A percentile compares a stretch with the other conserved stretches of the same genome.
phyloP scores from a whole-genome alignment of 2,329 filamentous ascomycete genomes.

The Venturia carpophila region DNA sequence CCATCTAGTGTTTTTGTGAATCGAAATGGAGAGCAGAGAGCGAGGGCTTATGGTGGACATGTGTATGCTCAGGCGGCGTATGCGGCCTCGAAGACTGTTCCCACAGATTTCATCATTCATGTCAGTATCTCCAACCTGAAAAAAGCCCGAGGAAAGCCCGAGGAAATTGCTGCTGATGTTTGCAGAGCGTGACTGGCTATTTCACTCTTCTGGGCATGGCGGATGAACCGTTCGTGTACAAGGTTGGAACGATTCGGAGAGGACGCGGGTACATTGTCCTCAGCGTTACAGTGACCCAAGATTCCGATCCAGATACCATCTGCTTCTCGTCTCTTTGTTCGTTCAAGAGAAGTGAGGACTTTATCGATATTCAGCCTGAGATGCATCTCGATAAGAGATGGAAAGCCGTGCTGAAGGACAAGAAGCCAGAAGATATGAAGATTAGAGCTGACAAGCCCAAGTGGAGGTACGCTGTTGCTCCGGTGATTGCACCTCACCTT shows the following conservation, averaged over 20 bases:
- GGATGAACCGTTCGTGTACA: constrained; percentile 15
- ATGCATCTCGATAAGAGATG: constrained; percentile 4
- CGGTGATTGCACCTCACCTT: neutral
- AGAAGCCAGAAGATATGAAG: constrained; percentile 11
- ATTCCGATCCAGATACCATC: constrained; percentile 10
- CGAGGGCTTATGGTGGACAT: constrained; percentile 17
- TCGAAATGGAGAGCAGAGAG: constrained; percentile 11
- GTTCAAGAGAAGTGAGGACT: constrained; percentile 16
- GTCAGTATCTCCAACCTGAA: neutral
- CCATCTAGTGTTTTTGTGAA: neutral
- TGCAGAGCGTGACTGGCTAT: constrained; percentile 17
- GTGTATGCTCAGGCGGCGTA: constrained; percentile 19
- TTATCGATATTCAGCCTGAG: constrained; percentile 12
- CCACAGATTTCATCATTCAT: constrained; percentile 11
- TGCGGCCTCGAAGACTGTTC: constrained; percentile 15
- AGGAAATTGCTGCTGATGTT: neutral
- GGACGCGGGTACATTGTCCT: constrained; percentile 14
- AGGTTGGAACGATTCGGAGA: neutral
- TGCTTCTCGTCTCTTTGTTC: constrained; percentile 16
- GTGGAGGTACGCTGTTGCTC: neutral
- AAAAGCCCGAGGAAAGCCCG: too few relatives aligned
- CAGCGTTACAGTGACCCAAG: constrained; percentile 15
- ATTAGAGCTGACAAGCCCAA: neutral
- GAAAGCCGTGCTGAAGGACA: neutral
- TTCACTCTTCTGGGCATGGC: constrained; percentile 16